Conservation (phyloP, 441 rosid species). For the Caryocar brasiliense region DNA sequence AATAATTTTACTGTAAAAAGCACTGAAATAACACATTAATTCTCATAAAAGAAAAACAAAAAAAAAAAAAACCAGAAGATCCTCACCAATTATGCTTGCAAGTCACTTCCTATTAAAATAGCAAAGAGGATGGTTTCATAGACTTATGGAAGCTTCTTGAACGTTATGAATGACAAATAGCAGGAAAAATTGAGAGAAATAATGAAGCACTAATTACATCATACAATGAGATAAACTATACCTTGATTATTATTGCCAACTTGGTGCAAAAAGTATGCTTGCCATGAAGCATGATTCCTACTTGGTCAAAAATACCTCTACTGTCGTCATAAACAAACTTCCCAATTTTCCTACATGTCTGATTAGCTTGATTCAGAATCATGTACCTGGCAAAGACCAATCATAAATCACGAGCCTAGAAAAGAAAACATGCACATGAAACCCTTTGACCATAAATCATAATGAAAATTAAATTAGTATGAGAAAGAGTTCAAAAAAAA, state of each 20-base stretch:
- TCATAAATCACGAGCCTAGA: neutral
- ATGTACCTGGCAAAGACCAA: slow-evolving; percentile 29
- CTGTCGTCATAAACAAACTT: slow-evolving; percentile 10
- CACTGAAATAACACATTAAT: too few species aligned
- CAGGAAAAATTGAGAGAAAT: too few species aligned
- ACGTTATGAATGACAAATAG: too few species aligned
- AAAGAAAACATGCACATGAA: neutral
- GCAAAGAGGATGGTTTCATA: too few species aligned
- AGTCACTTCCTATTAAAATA: too few species aligned
- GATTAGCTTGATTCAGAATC: slow-evolving; percentile 27
- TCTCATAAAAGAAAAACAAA: too few species aligned
- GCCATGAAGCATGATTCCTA: slow-evolving; percentile 61
- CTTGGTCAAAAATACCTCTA: slow-evolving; percentile 28
- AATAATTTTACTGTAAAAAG: too few species aligned
- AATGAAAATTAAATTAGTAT: neutral
- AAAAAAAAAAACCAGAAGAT: too few species aligned
- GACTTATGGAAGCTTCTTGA: too few species aligned
- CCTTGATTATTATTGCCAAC: slow-evolving; percentile 44
- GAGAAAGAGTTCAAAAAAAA: too few species aligned
- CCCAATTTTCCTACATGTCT: slow-evolving; percentile 6
- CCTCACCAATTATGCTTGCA: too few species aligned
- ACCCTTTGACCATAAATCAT: neutral
- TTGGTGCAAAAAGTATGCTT: slow-evolving; percentile 41
- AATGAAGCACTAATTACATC: too few species aligned
- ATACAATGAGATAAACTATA: slow-evolving; percentile 7